phyloP scores from a whole-genome alignment of 257 asterid genomes.

The Misopates orontium region DNA sequence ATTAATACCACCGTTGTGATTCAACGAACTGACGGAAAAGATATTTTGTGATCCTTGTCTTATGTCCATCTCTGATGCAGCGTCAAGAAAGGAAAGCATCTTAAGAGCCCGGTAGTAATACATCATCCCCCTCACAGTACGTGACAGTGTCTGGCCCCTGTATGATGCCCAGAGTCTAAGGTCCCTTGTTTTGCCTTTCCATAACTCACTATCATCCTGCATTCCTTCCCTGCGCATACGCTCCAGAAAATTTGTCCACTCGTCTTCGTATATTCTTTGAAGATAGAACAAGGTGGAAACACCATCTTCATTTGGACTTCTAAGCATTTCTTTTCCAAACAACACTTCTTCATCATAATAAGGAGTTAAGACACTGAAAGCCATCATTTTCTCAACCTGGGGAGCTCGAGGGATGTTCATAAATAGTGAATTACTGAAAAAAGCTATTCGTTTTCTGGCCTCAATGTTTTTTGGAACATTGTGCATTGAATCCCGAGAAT shows the following conservation, averaged over 20 bases:
- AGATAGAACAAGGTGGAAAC: conserved; percentile 78
- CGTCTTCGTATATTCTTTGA: conserved; percentile 82
- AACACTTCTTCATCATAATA: conserved; percentile 90
- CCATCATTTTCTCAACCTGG: conserved; percentile 89
- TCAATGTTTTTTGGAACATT: conserved; percentile 72
- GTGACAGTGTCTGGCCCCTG: conserved; percentile 92
- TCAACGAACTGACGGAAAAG: conserved; percentile 49
- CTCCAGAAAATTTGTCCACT: conserved; percentile 85
- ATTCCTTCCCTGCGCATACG: conserved; percentile 85
- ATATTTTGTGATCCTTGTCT: conserved; percentile 68
- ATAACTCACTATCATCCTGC: conserved; percentile 61
- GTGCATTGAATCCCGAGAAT: conserved; percentile 79
- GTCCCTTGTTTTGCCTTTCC: conserved; percentile 69
- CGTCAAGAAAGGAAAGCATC: conserved; percentile 89
- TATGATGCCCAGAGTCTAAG: conserved; percentile 96
- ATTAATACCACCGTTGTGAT: conserved; percentile 34
- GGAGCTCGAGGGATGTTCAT: conserved; percentile 98
- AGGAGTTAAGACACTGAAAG: conserved; percentile 95
- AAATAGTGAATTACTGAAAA: conserved; percentile 91
- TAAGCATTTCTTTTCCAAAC: conserved; percentile 74
- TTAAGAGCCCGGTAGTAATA: conserved; percentile 88
- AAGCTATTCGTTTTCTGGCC: conserved; percentile 77
- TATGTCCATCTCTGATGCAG: conserved; percentile 85
- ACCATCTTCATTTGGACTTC: conserved; percentile 89
- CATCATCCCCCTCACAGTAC: conserved; percentile 99